A percentile compares a stretch with the other conserved stretches of the same genome.
phyloP scores from a whole-genome alignment of 768 basidiomycete species.

The Chlorophyllum brunneum region DNA sequence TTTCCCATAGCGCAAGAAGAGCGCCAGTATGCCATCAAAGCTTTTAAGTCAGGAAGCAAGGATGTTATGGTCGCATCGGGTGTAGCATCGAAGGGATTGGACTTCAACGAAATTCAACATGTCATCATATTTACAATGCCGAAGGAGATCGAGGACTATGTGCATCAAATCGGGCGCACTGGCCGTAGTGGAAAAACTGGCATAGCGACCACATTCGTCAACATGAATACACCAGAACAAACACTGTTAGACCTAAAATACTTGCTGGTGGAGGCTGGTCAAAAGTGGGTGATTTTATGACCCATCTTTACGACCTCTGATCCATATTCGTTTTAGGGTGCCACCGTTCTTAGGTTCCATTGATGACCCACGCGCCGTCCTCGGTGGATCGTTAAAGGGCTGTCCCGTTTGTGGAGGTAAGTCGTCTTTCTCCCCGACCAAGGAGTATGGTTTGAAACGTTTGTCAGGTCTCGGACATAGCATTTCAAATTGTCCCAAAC shows the following conservation, averaged over 20 bases:
- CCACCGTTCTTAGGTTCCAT: conserved; percentile 89
- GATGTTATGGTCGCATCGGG: conserved; percentile 99
- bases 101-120: conserved; percentile 98
- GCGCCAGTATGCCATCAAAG: conserved; percentile 97
- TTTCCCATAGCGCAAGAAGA: conserved; percentile 82
- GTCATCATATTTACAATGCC: conserved; percentile 99
- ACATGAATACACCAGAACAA: conserved; percentile 96
- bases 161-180: conserved; percentile 98
- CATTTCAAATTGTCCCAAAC: conserved; percentile 93
- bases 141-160: conserved; percentile 99
- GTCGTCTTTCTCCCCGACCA: conserved; percentile 15
- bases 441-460: conserved; percentile 3
- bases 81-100: conserved; percentile 96
- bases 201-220: conserved; percentile 98
- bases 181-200: conserved; percentile 98
- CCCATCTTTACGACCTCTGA: neutral
- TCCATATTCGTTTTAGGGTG: conserved; percentile 50
- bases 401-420: conserved; percentile 95
- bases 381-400: conserved; percentile 76
- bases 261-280: conserved; percentile 92
- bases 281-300: conserved; percentile 62
- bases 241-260: conserved; percentile 97
- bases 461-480: conserved; percentile 82
- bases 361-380: conserved; percentile 83
- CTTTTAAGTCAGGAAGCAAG: conserved; percentile 95